These are phyloP conservation scores for Cenchrus americanus DNA, from an alignment of 176 grass and related monocot genomes.

Conservation along the genomic window DNA sequence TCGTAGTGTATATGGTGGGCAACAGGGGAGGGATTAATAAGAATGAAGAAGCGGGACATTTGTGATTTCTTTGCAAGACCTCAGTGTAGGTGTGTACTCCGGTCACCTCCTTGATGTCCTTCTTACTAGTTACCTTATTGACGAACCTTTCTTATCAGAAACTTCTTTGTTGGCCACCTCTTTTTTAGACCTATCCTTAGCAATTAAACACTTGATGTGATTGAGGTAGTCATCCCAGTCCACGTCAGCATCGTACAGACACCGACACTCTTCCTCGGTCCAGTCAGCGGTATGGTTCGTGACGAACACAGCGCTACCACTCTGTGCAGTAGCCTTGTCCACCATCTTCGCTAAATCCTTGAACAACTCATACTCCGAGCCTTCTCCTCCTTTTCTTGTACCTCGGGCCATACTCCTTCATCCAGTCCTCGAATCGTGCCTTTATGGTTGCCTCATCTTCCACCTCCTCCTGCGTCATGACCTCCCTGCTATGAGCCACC, in stretches of 20 bases:
- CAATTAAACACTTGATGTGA: not conserved
- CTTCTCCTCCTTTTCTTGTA: not conserved
- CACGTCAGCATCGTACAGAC: not conserved
- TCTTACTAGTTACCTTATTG: too few relatives aligned
- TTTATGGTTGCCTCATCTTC: not conserved
- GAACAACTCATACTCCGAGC: not conserved
- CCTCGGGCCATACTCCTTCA: not conserved
- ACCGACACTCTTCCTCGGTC: not conserved
- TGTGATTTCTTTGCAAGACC: too few relatives aligned
- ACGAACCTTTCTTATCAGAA: too few relatives aligned
- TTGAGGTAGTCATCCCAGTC: slow-evolving; percentile 6
- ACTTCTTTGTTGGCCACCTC: too few relatives aligned
- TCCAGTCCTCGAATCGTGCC: slow-evolving; percentile 6
- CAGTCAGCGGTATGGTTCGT: not conserved
- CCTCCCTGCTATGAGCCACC: too few relatives aligned
- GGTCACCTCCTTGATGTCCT: too few relatives aligned
- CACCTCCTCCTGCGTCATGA: not conserved
- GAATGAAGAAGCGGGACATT: too few relatives aligned
- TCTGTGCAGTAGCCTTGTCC: not conserved
- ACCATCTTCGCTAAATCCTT: not conserved
- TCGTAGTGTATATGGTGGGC: too few relatives aligned
- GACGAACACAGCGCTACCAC: not conserved
- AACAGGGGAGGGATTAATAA: too few relatives aligned
- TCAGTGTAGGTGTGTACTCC: too few relatives aligned
- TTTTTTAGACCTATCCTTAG: not conserved